Evolutionary conservation across 495 filamentous ascomycete genomes (phyloP).

Genomic region (Aspergillus taichungensis): DNA sequence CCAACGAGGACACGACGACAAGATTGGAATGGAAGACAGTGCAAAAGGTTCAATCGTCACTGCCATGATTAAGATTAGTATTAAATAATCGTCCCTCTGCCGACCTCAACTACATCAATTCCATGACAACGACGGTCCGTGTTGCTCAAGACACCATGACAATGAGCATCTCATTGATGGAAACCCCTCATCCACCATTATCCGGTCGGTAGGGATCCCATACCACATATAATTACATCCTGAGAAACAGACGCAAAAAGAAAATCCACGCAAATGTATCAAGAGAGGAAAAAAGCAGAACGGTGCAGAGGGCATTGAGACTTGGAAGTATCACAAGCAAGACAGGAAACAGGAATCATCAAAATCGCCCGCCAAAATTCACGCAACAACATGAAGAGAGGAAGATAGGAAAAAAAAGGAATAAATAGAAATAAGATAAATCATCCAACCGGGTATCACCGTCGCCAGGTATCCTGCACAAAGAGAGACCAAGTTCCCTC

Average conservation of each 20-base stretch:
- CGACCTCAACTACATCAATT: neutral
- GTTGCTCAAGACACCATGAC: neutral
- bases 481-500: conserved; percentile 3
- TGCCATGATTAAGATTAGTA: too few relatives aligned
- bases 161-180: neutral
- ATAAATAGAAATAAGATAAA: neutral
- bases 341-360: neutral
- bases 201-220: too few relatives aligned
- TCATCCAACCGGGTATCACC: conserved; percentile 14
- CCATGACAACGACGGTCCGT: neutral
- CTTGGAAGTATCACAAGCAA: neutral
- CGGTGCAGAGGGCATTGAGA: too few relatives aligned
- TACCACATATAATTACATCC: conserved; percentile 5
- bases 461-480: conserved; percentile 1
- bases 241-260: neutral
- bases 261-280: neutral
- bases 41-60: too few relatives aligned
- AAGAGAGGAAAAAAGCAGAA: neutral
- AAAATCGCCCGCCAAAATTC: neutral
- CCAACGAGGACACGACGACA: too few relatives aligned
- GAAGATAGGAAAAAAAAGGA: neutral
- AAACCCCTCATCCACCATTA: too few relatives aligned
- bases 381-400: neutral
- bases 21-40: too few relatives aligned
- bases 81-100: too few relatives aligned